A percentile compares a stretch with the other conserved stretches of the same genome.
Evolutionary conservation across 176 grass and related monocot species (phyloP).

Genomic region (Oryza glaberrima): DNA sequence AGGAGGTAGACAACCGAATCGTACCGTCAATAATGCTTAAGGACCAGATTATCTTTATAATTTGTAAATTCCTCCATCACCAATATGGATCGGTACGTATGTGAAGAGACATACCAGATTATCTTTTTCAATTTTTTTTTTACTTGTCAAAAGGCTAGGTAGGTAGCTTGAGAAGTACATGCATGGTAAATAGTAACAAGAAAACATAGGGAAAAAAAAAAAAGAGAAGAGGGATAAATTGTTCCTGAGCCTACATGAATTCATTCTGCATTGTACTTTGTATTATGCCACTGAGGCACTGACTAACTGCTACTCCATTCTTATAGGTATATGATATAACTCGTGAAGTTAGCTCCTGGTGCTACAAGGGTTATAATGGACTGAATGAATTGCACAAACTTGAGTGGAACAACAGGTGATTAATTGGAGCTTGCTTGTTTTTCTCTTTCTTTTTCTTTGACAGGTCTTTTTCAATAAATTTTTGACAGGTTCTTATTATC

Average conservation of each 20-base stretch:
- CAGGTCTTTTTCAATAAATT: neutral
- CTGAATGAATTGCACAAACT: conserved; percentile 57
- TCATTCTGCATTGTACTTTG: neutral
- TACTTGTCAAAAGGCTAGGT: neutral
- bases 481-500: neutral
- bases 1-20: neutral
- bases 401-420: conserved; percentile 85
- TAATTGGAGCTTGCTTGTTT: neutral
- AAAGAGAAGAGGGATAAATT: neutral
- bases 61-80: neutral
- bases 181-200: neutral
- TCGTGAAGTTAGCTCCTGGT: conserved; percentile 42
- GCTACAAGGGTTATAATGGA: conserved; percentile 66
- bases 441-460: too few relatives aligned
- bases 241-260: neutral
- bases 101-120: neutral
- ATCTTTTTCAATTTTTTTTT: too few relatives aligned
- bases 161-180: neutral
- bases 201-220: neutral
- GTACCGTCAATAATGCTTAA: neutral
- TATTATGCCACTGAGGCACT: neutral
- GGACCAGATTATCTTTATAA: neutral
- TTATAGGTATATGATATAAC: conserved; percentile 70
- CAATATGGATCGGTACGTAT: neutral
- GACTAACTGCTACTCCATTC: neutral